Evolutionary conservation across 306 rosid species (phyloP).

Genomic region (Canavalia gladiata): DNA sequence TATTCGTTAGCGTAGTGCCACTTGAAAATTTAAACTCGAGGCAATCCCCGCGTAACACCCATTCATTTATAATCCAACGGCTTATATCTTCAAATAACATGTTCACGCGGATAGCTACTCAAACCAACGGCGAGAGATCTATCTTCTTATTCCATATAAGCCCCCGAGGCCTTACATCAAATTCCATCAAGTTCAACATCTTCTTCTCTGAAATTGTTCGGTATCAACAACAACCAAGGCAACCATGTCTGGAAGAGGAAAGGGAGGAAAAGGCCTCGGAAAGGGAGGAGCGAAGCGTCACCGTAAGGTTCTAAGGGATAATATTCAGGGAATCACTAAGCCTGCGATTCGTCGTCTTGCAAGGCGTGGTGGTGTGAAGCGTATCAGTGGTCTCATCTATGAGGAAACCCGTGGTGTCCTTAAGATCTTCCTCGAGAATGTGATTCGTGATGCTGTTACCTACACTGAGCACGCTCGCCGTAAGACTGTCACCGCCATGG

Average conservation of each 20-base stretch:
- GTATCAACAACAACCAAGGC: background rate
- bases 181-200: background rate
- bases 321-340: conserved; percentile 61
- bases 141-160: background rate
- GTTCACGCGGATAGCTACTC: conserved; percentile 32
- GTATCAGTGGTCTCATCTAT: conserved; percentile 62
- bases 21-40: background rate
- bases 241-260: conserved; percentile 62
- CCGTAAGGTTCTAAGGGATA: conserved; percentile 61
- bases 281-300: conserved; percentile 67
- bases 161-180: fast-evolving
- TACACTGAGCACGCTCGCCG: conserved; percentile 68
- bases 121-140: conserved; percentile 27
- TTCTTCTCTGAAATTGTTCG: background rate
- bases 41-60: background rate
- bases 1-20: background rate
- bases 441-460: conserved; percentile 60
- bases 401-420: conserved; percentile 62
- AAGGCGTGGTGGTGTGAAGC: conserved; percentile 63
- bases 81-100: no score
- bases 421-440: conserved; percentile 59
- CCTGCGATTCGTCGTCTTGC: conserved; percentile 67
- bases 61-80: conserved; percentile 46
- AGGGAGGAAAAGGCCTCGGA: conserved; percentile 62
- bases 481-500: conserved; percentile 63